phyloP scores from a whole-genome alignment of 2,329 filamentous ascomycete species.

The Aspergillus sclerotialis region DNA sequence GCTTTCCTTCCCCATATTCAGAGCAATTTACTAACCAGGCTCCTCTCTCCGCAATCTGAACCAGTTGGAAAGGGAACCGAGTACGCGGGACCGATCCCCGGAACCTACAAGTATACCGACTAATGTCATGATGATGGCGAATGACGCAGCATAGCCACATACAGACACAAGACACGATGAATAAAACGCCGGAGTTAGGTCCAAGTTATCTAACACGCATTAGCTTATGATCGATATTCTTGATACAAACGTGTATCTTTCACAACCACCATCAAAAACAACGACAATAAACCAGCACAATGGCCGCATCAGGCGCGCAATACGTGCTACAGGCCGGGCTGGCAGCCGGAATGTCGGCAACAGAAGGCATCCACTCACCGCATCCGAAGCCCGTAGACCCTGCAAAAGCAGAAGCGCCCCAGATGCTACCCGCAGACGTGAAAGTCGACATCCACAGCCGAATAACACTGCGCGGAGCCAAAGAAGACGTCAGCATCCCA shows the following conservation, averaged over 20 bases:
- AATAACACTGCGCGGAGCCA: conserved; percentile 14
- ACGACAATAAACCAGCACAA: background rate
- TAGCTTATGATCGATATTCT: background rate
- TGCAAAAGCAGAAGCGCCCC: conserved; percentile 11
- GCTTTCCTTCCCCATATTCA: too few relatives aligned
- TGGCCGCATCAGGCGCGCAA: conserved; percentile 14
- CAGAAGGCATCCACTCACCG: conserved; percentile 13
- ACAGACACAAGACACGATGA: background rate
- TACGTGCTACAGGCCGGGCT: conserved; percentile 17
- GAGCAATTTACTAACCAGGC: background rate
- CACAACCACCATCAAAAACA: background rate
- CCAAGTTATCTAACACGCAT: background rate
- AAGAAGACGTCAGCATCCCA: conserved; percentile 18
- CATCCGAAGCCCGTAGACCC: conserved; percentile 14
- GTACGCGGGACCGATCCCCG: too few relatives aligned
- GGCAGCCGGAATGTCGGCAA: conserved; percentile 17
- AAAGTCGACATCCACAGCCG: conserved; percentile 13
- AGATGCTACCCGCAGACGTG: conserved; percentile 14
- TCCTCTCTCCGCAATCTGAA: background rate
- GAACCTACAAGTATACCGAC: too few relatives aligned
- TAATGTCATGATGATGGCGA: conserved; percentile 6
- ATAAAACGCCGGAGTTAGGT: background rate
- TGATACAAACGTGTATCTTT: too few relatives aligned
- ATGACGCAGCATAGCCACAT: conserved; percentile 1
- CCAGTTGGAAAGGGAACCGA: background rate